These are phyloP conservation scores for Sclerotinia minor DNA, from an alignment of 2,329 filamentous ascomycete species.

Conservation along the genomic window DNA sequence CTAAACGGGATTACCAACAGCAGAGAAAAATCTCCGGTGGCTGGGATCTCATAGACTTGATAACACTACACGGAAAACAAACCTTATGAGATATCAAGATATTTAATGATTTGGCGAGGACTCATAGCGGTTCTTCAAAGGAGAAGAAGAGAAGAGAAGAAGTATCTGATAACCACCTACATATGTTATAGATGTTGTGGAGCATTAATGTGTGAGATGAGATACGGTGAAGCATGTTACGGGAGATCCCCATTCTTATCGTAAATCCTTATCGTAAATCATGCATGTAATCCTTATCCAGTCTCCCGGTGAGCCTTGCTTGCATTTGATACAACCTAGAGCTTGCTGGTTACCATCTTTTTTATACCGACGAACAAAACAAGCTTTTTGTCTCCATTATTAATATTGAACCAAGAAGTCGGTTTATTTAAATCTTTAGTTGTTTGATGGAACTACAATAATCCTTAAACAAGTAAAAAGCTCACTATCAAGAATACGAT, in stretches of 20 bases:
- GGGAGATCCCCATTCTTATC: background rate
- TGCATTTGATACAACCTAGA: too few species aligned
- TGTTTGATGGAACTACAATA: background rate
- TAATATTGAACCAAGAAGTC: too few species aligned
- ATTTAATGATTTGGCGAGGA: too few species aligned
- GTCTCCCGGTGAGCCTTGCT: background rate
- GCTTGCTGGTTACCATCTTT: too few species aligned
- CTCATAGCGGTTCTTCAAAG: background rate
- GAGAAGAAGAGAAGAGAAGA: background rate
- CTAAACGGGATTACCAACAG: background rate
- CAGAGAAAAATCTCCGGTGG: slow-evolving; percentile 19
- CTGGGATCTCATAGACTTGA: slow-evolving; percentile 6
- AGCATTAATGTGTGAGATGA: background rate
- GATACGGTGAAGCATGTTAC: background rate
- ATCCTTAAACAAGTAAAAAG: background rate
- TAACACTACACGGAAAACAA: background rate
- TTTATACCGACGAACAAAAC: too few species aligned
- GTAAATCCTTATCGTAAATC: background rate
- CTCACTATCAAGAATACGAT: background rate
- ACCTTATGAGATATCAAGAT: background rate
- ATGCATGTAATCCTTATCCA: background rate
- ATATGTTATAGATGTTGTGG: background rate
- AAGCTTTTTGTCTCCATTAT: too few species aligned
- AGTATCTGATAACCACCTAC: too few species aligned
- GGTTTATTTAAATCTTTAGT: background rate